A percentile compares a stretch with the other conserved stretches of the same genome.
Conservation (phyloP, 2,329 filamentous ascomycete genomes). For the Scedosporium boydii region DNA sequence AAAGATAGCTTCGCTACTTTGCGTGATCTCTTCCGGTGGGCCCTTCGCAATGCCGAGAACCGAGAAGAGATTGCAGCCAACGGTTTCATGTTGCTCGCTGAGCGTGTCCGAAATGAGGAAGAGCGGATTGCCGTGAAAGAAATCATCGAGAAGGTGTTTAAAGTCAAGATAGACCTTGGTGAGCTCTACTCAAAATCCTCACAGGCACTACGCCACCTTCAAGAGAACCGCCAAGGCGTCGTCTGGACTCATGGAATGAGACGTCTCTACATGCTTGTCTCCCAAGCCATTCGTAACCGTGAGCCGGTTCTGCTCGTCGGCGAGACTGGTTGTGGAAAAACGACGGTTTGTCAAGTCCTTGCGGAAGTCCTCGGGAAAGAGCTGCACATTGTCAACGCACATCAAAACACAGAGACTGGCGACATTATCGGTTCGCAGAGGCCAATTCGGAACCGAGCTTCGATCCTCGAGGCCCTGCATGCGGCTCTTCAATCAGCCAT, state of each 20-base stretch:
- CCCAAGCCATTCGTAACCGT: slow-evolving; percentile 74
- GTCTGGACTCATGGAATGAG: slow-evolving; percentile 97
- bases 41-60: slow-evolving; percentile 71
- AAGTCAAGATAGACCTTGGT: slow-evolving; percentile 66
- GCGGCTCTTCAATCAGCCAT: slow-evolving; percentile 47
- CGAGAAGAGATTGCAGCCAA: slow-evolving; percentile 83
- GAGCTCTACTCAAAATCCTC: slow-evolving; percentile 58
- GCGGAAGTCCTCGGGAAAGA: slow-evolving; percentile 69
- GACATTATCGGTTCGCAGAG: slow-evolving; percentile 94
- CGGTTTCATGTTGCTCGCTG: slow-evolving; percentile 92
- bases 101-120: slow-evolving; percentile 84
- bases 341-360: slow-evolving; percentile 86
- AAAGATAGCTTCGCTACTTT: slow-evolving; percentile 96
- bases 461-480: slow-evolving; percentile 56
- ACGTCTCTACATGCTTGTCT: slow-evolving; percentile 81
- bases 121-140: slow-evolving; percentile 77
- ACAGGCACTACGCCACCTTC: slow-evolving; percentile 41
- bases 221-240: slow-evolving; percentile 51
- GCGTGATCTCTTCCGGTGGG: slow-evolving; percentile 93
- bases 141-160: slow-evolving; percentile 86
- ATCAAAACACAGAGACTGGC: slow-evolving; percentile 96
- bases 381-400: slow-evolving; percentile 87
- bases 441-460: slow-evolving; percentile 75
- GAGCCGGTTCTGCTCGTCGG: slow-evolving; percentile 92
- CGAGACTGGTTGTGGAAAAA: slow-evolving; percentile 97